Base-by-base conservation (phyloP, 208 protist species). In the Novymonas esmeraldas region DNA sequence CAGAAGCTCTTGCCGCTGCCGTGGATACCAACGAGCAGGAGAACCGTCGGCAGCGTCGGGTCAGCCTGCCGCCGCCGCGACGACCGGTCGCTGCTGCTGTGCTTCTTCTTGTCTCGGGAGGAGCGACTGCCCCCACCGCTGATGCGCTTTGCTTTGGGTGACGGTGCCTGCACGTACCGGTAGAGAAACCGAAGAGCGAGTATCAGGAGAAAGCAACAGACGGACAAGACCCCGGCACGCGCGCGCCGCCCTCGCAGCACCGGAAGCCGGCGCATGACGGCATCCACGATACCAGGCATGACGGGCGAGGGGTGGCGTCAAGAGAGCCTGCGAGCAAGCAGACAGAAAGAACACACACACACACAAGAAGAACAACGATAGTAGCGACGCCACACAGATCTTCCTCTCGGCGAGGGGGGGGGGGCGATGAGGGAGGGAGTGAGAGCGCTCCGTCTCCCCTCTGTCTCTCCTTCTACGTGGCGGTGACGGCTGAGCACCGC, bases 1-100 rank as follows among this genome's bases (percentile, higher is more conserved):
- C 90, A 95, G 33, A 82, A 85, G 50, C 81, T 86, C 73, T 95
- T 95, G 18, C 90, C 90, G 57, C 87, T 92, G 31, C 87, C 87
- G 55, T 83, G 70, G 16, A 95, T 89, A 59, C 90, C 90, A 20
- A 93, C 59, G 0, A 93, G 74, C 13, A 93, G 24, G 44, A 91
- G 48, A 10, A 95, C 6, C 18, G 76, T 84, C 0, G 90, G 90
- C n/a, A 87, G 73, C 6, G 66, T 72, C 4, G 77, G 67, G 28
- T 88, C 81, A 6, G 59, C 29, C 48, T 80, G 70, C 26, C 65
- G 67, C 22, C 31, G 63, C 48, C 63, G 63, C 24, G 49, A 65
- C 33, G 70, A 61, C 46, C 24, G 42, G 20, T 20, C 18, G 28
- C 57, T 51, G 38, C 52, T 78, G 49, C 49, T 60, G 42, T 70